These are phyloP conservation scores for Aspergillus nanangensis DNA, from an alignment of 495 filamentous ascomycete species.

Conservation along the genomic window DNA sequence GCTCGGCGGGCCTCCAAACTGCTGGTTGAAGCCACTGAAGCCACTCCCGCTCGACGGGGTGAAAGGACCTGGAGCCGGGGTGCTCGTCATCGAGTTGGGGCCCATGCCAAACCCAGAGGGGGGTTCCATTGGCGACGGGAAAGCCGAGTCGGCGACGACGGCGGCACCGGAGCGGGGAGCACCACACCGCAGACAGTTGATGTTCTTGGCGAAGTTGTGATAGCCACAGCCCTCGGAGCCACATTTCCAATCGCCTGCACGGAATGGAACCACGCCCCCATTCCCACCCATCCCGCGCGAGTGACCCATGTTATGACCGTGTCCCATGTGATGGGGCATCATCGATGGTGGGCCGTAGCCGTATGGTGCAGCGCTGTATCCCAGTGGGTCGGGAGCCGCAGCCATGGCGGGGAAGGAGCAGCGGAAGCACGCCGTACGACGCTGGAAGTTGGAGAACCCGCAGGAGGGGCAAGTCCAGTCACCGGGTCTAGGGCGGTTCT, in stretches of 20 bases:
- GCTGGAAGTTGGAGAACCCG: constrained; percentile 83
- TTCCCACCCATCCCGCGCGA: constrained; percentile 68
- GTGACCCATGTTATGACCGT: constrained; percentile 71
- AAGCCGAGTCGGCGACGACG: constrained; percentile 89
- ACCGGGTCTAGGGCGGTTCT: constrained; percentile 93
- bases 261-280: constrained; percentile 90
- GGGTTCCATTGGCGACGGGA: constrained; percentile 84
- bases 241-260: constrained; percentile 98
- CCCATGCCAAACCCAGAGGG: constrained; percentile 73
- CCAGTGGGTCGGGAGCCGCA: constrained; percentile 68
- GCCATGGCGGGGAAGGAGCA: constrained; percentile 94
- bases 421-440: constrained; percentile 95
- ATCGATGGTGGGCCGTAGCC: constrained; percentile 74
- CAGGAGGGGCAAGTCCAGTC: constrained; percentile 98
- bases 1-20: constrained; percentile 83
- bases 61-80: constrained; percentile 80
- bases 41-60: constrained; percentile 66
- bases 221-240: constrained; percentile 97
- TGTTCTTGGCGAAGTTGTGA: constrained; percentile 99
- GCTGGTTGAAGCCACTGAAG: constrained; percentile 74
- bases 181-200: constrained; percentile 92
- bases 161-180: constrained; percentile 90
- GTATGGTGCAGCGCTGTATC: constrained; percentile 61
- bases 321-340: constrained; percentile 77
- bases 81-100: constrained; percentile 78